Evolutionary conservation across 2,329 filamentous ascomycete species (phyloP).

Genomic region (Colletotrichum chlorophyti): DNA sequence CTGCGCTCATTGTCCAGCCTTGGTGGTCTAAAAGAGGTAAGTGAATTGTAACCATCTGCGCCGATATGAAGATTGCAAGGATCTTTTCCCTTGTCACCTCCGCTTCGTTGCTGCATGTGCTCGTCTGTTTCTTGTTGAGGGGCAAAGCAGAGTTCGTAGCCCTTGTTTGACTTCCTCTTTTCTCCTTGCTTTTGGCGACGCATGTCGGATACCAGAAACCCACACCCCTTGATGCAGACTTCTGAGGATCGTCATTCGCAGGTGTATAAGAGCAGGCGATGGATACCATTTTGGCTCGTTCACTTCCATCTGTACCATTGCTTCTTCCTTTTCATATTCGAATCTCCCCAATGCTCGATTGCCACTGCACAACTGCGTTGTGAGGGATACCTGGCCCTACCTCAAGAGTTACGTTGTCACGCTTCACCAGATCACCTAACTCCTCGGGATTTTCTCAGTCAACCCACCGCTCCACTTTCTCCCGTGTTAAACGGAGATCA

Average conservation of each 20-base stretch:
- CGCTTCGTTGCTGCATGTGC: neutral
- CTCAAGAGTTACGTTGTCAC: too few species aligned
- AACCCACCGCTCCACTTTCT: too few species aligned
- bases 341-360: too few species aligned
- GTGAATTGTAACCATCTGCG: neutral
- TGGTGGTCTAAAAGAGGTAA: conserved; percentile 7
- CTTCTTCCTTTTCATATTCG: too few species aligned
- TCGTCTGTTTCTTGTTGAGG: neutral
- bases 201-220: neutral
- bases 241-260: neutral
- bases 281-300: too few species aligned
- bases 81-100: conserved; percentile 1
- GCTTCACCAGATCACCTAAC: too few species aligned
- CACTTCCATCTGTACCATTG: too few species aligned
- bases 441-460: too few species aligned
- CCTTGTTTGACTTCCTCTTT: conserved; percentile 5
- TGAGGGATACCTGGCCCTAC: too few species aligned
- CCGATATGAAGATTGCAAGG: neutral
- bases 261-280: conserved; percentile 8
- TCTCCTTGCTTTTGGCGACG: neutral
- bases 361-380: too few species aligned
- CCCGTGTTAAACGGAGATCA: too few species aligned
- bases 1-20: neutral
- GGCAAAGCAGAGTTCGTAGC: neutral
- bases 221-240: neutral